These are phyloP conservation scores for Eustoma russellianum DNA, from an alignment of 257 asterid species.

Conservation along the genomic window DNA sequence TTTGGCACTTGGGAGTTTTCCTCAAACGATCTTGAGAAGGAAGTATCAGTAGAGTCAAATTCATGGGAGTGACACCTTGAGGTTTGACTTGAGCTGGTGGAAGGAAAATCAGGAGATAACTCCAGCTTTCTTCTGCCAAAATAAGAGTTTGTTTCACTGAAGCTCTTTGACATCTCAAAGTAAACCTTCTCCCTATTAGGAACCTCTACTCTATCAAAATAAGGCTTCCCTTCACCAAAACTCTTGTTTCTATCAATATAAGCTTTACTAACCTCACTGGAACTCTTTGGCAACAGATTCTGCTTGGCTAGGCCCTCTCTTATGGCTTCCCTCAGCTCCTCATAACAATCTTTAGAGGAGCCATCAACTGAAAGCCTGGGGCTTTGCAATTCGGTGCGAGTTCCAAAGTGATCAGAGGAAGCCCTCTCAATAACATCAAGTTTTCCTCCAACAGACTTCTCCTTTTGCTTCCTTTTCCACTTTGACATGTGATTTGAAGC, in stretches of 20 bases:
- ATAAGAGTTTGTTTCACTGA: too few species aligned
- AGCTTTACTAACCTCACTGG: conserved; percentile 10
- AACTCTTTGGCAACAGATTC: conserved; percentile 36
- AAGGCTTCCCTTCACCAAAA: conserved; percentile 11
- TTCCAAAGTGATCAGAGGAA: too few species aligned
- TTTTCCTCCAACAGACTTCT: conserved; percentile 13
- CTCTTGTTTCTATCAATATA: conserved; percentile 7
- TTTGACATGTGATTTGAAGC: conserved; percentile 23
- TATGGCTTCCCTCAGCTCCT: conserved; percentile 66
- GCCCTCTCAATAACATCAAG: conserved; percentile 15
- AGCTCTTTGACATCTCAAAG: conserved; percentile 8
- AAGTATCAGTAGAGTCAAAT: conserved; percentile 27
- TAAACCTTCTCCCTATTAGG: conserved; percentile 9
- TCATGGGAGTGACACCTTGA: conserved; percentile 26
- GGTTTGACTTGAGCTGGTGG: conserved; percentile 51
- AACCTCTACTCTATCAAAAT: conserved; percentile 6
- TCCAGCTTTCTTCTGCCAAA: conserved; percentile 8
- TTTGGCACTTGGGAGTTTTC: conserved; percentile 39
- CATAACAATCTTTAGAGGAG: conserved; percentile 48
- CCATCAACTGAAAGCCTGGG: conserved; percentile 33
- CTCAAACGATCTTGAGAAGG: conserved; percentile 18
- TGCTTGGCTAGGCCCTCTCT: conserved; percentile 56
- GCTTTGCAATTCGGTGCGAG: conserved; percentile 18
- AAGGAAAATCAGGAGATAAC: conserved; percentile 26
- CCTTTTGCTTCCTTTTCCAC: conserved; percentile 31